A percentile compares a stretch with the other conserved stretches of the same genome.
These are phyloP conservation scores for Rubroboletus pulcherrimus DNA, from an alignment of 768 basidiomycete genomes.

Conservation along the genomic window DNA sequence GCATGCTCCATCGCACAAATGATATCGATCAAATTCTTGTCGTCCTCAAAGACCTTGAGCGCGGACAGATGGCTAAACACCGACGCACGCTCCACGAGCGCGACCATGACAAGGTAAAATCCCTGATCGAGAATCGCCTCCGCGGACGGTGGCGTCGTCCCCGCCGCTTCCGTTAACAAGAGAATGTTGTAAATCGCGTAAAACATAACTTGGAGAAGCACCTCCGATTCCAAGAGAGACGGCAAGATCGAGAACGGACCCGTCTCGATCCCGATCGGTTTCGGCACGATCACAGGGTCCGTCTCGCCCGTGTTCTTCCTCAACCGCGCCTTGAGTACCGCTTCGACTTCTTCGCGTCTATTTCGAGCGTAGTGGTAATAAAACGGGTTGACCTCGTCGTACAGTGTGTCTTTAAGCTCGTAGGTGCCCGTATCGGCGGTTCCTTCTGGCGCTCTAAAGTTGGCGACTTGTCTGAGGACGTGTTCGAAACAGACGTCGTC, in stretches of 20 bases:
- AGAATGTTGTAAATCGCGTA: conserved; percentile 76
- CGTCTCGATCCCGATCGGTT: conserved; percentile 54
- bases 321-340: conserved; percentile 59
- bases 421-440: conserved; percentile 82
- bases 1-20: conserved; percentile 77
- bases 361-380: conserved; percentile 96
- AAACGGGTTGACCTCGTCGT: conserved; percentile 90
- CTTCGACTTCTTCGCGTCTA: conserved; percentile 88
- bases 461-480: conserved; percentile 73
- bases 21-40: conserved; percentile 62
- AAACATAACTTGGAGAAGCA: conserved; percentile 78
- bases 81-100: conserved; percentile 63
- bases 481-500: conserved; percentile 82
- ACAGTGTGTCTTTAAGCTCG: conserved; percentile 78
- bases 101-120: conserved; percentile 83
- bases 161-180: conserved; percentile 55
- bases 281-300: conserved; percentile 76
- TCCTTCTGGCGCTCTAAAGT: conserved; percentile 77
- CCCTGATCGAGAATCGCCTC: conserved; percentile 91
- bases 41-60: conserved; percentile 52
- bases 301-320: conserved; percentile 59
- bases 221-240: conserved; percentile 62
- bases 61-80: conserved; percentile 60
- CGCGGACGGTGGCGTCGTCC: conserved; percentile 64
- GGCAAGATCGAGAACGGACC: conserved; percentile 71